Evolutionary conservation across 1,284 basidiomycete species (phyloP).

Genomic region (Filobasidium uniguttulatum): DNA sequence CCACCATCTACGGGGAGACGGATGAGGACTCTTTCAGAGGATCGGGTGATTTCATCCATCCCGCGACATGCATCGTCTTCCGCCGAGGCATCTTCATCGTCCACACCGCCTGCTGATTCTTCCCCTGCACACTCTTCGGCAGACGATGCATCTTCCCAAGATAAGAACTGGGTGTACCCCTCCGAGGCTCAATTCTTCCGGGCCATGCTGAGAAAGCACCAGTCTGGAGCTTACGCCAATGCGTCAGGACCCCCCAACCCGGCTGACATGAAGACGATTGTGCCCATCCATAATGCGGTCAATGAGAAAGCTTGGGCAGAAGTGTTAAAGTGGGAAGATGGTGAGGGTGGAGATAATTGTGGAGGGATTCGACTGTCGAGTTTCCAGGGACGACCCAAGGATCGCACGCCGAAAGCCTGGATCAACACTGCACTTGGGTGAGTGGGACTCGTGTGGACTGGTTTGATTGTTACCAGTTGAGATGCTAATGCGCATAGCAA

Average conservation of each 20-base stretch:
- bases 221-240: constrained; percentile 39
- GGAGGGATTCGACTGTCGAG: constrained; percentile 47
- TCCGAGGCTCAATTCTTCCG: constrained; percentile 93
- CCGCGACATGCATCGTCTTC: constrained; percentile 43
- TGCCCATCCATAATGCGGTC: constrained; percentile 98
- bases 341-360: constrained; percentile 61
- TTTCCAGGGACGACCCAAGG: constrained; percentile 40
- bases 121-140: constrained; percentile 13
- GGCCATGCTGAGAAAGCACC: constrained; percentile 88
- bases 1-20: constrained; percentile 1
- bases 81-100: constrained; percentile 11
- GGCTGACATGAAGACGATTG: constrained; percentile 83
- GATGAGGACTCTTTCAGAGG: constrained; percentile 27
- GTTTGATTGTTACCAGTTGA: neutral
- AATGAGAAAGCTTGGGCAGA: constrained; percentile 94
- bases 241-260: constrained; percentile 39
- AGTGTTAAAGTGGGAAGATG: constrained; percentile 76
- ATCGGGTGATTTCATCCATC: constrained; percentile 77
- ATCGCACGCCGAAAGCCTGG: constrained; percentile 63
- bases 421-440: constrained; percentile 75
- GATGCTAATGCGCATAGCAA: neutral
- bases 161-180: constrained; percentile 87
- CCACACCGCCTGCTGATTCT: constrained; percentile 15
- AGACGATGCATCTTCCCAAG: constrained; percentile 33
- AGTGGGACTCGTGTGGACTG: constrained; percentile 28